Evolutionary conservation across 2,329 filamentous ascomycete genomes (phyloP).

Genomic region (Xenosphaeropsis pyriputrescens): DNA sequence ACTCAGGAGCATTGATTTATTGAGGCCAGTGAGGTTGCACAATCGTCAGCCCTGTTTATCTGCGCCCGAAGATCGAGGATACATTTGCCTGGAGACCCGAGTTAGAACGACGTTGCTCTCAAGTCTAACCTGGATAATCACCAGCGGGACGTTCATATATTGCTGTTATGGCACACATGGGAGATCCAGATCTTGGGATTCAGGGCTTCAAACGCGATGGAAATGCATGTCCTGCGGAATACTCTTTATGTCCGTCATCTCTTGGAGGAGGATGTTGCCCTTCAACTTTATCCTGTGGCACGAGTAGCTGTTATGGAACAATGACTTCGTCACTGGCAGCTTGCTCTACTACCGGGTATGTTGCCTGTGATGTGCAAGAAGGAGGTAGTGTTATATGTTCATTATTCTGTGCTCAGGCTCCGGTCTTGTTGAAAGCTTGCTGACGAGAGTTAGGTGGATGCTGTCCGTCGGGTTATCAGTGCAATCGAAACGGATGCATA

Average conservation of each 20-base stretch:
- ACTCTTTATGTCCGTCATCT: slow-evolving; percentile 12
- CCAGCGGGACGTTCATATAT: too few relatives aligned
- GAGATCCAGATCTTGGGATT: too few relatives aligned
- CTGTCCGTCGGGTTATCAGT: slow-evolving; percentile 30
- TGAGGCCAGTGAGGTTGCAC: too few relatives aligned
- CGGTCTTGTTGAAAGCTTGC: too few relatives aligned
- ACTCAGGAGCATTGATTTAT: too few relatives aligned
- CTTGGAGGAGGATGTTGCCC: slow-evolving; percentile 21
- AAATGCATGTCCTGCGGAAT: slow-evolving; percentile 10
- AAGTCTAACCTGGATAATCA: too few relatives aligned
- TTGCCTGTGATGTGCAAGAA: slow-evolving; percentile 23
- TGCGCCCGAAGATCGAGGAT: too few relatives aligned
- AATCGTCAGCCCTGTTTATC: too few relatives aligned
- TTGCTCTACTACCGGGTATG: slow-evolving; percentile 20
- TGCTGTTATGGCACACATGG: too few relatives aligned
- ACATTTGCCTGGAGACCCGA: too few relatives aligned
- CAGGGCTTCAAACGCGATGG: slow-evolving; percentile 9
- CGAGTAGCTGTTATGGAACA: slow-evolving; percentile 30
- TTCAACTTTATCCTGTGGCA: slow-evolving; percentile 29
- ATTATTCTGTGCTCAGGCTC: background rate
- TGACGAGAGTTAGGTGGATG: slow-evolving; percentile 21
- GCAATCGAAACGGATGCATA: slow-evolving; percentile 24
- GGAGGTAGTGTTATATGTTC: slow-evolving; percentile 15
- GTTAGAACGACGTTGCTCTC: too few relatives aligned
- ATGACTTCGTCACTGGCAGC: slow-evolving; percentile 26